A percentile compares a stretch with the other conserved stretches of the same genome.
Evolutionary conservation across 108 stramenopile species (phyloP).

Genomic region (Skeletonema costatum): DNA sequence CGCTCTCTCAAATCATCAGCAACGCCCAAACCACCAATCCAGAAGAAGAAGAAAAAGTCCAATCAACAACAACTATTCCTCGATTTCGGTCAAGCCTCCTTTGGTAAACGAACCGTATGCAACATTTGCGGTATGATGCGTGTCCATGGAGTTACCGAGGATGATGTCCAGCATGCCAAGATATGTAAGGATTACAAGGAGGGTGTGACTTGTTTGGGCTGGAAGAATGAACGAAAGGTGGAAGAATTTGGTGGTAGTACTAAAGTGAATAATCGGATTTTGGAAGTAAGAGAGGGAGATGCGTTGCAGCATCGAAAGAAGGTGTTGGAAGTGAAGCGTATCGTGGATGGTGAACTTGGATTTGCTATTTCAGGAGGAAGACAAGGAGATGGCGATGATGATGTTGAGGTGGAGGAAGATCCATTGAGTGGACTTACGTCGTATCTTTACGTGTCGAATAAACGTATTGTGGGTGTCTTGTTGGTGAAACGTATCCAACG

Average conservation of each 20-base stretch:
- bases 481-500: constrained; percentile 53
- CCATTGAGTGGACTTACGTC: constrained; percentile 27
- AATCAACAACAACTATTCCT: constrained; percentile 63
- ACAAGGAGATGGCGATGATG: neutral
- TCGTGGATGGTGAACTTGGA: constrained; percentile 68
- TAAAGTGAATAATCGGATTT: constrained; percentile 27
- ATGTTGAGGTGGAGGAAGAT: constrained; percentile 1
- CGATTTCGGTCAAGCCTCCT: constrained; percentile 78
- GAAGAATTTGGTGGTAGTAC: neutral
- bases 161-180: constrained; percentile 53
- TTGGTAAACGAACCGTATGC: constrained; percentile 70
- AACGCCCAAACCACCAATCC: neutral
- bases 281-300: constrained; percentile 57
- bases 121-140: constrained; percentile 71
- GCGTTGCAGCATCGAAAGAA: constrained; percentile 38
- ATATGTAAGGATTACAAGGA: constrained; percentile 57
- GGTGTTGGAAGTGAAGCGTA: constrained; percentile 47
- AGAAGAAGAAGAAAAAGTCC: neutral
- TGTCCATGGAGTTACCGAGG: constrained; percentile 72
- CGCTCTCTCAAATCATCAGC: neutral
- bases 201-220: constrained; percentile 60
- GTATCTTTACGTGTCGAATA: constrained; percentile 68
- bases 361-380: constrained; percentile 32
- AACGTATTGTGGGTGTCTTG: constrained; percentile 65
- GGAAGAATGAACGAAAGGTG: constrained; percentile 40